These are phyloP conservation scores for Russula abietina DNA, from an alignment of 768 basidiomycete species.

Conservation along the genomic window DNA sequence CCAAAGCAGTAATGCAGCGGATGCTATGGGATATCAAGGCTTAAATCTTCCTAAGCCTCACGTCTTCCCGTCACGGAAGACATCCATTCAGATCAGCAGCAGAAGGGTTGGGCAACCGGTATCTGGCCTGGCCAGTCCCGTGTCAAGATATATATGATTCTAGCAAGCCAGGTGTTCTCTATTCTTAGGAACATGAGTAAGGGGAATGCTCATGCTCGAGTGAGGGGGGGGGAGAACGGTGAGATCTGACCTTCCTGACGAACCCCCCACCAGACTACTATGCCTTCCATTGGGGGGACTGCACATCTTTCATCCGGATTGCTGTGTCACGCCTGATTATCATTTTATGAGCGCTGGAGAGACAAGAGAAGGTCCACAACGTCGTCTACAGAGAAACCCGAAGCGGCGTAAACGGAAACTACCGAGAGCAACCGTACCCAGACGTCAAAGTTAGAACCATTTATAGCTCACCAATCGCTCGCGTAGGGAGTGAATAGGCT, in stretches of 20 bases:
- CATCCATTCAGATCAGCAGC: constrained; percentile 17
- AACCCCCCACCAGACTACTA: neutral
- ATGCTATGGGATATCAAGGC: constrained; percentile 8
- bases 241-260: neutral
- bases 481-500: neutral
- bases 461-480: neutral
- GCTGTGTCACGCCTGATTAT: neutral
- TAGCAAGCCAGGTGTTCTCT: neutral
- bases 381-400: neutral
- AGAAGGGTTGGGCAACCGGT: constrained; percentile 20
- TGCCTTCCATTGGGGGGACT: neutral
- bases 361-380: neutral
- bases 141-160: neutral
- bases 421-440: neutral
- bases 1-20: constrained; percentile 14
- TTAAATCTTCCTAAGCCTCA: constrained; percentile 9
- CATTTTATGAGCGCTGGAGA: neutral
- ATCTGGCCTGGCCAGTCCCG: constrained; percentile 1
- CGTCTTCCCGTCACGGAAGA: constrained; percentile 12
- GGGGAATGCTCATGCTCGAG: neutral
- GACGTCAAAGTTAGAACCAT: neutral
- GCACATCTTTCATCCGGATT: neutral
- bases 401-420: constrained; percentile 1
- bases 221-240: constrained; percentile 8
- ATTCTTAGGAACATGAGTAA: neutral